Evolutionary conservation across 2,329 filamentous ascomycete species (phyloP).

Genomic region (Colletotrichum camelliae): DNA sequence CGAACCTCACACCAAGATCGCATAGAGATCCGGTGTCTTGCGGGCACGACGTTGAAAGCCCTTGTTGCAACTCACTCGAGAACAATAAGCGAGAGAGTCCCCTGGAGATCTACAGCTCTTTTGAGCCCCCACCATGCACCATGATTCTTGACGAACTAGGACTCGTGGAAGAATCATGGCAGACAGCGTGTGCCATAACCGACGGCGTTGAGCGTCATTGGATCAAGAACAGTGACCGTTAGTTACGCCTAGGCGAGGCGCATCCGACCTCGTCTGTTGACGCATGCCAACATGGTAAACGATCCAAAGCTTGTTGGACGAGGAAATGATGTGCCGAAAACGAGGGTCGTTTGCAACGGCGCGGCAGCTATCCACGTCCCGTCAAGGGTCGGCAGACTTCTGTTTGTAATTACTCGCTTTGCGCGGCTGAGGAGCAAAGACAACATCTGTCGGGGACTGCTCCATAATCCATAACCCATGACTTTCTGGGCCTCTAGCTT

Average conservation of each 20-base stretch:
- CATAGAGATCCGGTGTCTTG: neutral
- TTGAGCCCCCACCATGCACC: conserved; percentile 3
- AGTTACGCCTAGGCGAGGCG: neutral
- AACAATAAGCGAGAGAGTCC: neutral
- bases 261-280: neutral
- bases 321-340: neutral
- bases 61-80: neutral
- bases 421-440: neutral
- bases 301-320: neutral
- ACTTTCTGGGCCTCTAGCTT: neutral
- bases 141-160: neutral
- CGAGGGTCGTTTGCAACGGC: neutral
- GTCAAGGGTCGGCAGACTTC: neutral
- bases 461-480: neutral
- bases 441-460: neutral
- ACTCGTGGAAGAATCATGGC: neutral
- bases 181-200: neutral
- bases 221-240: neutral
- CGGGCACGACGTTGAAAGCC: neutral
- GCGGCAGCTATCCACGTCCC: neutral
- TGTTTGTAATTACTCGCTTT: neutral
- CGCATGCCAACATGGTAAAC: neutral
- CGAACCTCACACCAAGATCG: neutral
- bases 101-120: neutral
- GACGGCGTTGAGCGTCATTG: neutral